Evolutionary conservation across 2,329 filamentous ascomycete genomes (phyloP).

Genomic region (Plectosphaerella cucumerina): DNA sequence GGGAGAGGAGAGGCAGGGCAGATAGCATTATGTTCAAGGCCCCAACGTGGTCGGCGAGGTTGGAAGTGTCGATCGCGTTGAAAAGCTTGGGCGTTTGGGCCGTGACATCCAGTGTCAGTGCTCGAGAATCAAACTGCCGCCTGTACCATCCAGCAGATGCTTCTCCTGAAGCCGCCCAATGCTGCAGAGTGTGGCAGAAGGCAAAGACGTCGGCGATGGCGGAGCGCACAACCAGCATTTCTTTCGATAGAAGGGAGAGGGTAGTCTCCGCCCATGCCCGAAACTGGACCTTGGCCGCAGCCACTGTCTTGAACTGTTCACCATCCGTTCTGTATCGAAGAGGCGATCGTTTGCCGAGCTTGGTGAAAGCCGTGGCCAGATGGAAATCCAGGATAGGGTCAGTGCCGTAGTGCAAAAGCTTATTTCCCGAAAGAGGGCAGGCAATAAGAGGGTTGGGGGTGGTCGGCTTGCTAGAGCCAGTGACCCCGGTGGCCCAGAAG

Average conservation of each 20-base stretch:
- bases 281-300: slow-evolving; percentile 40
- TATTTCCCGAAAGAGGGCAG: slow-evolving; percentile 23
- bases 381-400: slow-evolving; percentile 55
- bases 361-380: slow-evolving; percentile 42
- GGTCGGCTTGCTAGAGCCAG: slow-evolving; percentile 11
- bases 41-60: slow-evolving; percentile 34
- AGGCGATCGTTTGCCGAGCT: slow-evolving; percentile 32
- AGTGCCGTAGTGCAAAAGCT: slow-evolving; percentile 39
- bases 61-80: slow-evolving; percentile 52
- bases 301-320: slow-evolving; percentile 18
- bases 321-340: slow-evolving; percentile 19
- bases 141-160: slow-evolving; percentile 36
- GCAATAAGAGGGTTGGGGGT: slow-evolving; percentile 38
- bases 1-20: slow-evolving; percentile 40
- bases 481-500: slow-evolving; percentile 31
- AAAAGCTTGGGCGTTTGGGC: slow-evolving; percentile 30
- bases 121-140: slow-evolving; percentile 30
- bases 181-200: slow-evolving; percentile 48
- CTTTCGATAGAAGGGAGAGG: slow-evolving; percentile 24
- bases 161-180: slow-evolving; percentile 22
- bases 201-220: slow-evolving; percentile 43
- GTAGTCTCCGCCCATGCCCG: slow-evolving; percentile 34
- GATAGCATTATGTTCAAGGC: slow-evolving; percentile 34
- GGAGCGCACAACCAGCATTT: slow-evolving; percentile 36
- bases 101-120: slow-evolving; percentile 33